These are phyloP conservation scores for Solanum arcanum DNA, from an alignment of 257 asterid species.

Conservation along the genomic window DNA sequence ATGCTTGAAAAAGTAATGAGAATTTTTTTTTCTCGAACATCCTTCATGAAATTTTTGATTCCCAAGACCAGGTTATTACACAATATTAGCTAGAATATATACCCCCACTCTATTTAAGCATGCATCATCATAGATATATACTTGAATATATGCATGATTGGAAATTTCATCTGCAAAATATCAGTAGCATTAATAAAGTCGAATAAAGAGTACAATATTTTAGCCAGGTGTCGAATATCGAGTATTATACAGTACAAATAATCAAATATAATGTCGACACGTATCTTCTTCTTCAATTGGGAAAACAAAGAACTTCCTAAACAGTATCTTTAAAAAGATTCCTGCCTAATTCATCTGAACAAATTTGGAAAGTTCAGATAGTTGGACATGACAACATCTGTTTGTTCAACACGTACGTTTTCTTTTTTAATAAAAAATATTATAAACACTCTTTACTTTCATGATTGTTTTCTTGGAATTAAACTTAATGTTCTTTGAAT, in stretches of 20 bases:
- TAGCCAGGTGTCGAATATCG: not conserved
- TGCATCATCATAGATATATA: not conserved
- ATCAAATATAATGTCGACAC: not conserved
- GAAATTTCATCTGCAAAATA: not conserved
- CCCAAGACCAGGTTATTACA: not conserved
- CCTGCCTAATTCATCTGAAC: not conserved
- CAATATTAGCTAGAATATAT: not conserved
- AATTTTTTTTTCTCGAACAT: too few species aligned
- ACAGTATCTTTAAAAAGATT: not conserved
- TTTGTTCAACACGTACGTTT: not conserved
- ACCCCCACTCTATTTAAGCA: not conserved
- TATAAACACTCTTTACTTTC: not conserved
- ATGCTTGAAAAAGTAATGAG: too few species aligned
- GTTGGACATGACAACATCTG: not conserved
- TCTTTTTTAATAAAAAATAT: too few species aligned
- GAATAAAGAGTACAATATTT: not conserved
- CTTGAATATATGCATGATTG: not conserved
- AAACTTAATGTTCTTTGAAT: not conserved
- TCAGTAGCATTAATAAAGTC: not conserved
- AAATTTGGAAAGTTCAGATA: not conserved
- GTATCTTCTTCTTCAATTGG: not conserved
- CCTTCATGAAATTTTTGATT: too few species aligned
- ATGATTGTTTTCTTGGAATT: not conserved
- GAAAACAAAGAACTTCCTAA: not conserved
- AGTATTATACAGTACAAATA: not conserved